Evolutionary conservation across 805 yeast species (phyloP).

Genomic region (Wickerhamomyces bovis): DNA sequence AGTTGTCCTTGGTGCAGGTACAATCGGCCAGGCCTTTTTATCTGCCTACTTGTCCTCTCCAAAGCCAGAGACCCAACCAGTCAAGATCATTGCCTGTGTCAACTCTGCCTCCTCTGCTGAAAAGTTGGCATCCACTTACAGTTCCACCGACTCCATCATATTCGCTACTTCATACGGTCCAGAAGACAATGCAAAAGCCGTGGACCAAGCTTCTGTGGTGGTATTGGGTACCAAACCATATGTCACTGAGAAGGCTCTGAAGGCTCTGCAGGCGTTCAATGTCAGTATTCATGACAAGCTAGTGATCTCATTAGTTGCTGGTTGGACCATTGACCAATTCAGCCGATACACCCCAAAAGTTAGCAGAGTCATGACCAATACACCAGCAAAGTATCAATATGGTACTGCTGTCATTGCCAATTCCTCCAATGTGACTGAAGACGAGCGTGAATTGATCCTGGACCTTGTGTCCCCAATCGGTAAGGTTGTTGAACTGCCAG

Average conservation of each 20-base stretch:
- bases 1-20: constrained; percentile 87
- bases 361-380: constrained; percentile 96
- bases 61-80: constrained; percentile 45
- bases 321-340: constrained; percentile 78
- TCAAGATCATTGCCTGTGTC: constrained; percentile 74
- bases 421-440: constrained; percentile 42
- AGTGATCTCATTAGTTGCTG: constrained; percentile 83
- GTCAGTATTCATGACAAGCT: constrained; percentile 51
- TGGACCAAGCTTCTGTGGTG: constrained; percentile 58
- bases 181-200: constrained; percentile 50
- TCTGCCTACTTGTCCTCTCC: constrained; percentile 61
- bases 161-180: constrained; percentile 48
- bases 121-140: constrained; percentile 41
- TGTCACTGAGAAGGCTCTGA: constrained; percentile 56
- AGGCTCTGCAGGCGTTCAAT: constrained; percentile 37
- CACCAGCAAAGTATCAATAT: constrained; percentile 88
- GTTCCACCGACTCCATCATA: constrained; percentile 31
- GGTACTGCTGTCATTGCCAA: constrained; percentile 94
- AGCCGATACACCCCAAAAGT: constrained; percentile 44
- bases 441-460: constrained; percentile 38
- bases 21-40: constrained; percentile 90
- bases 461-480: constrained; percentile 61
- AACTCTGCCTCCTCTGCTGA: constrained; percentile 45
- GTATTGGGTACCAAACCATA: constrained; percentile 88
- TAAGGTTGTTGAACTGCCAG: constrained; percentile 61